These are phyloP conservation scores for Colletotrichum trifolii DNA, from an alignment of 2,329 filamentous ascomycete genomes.

Conservation along the genomic window DNA sequence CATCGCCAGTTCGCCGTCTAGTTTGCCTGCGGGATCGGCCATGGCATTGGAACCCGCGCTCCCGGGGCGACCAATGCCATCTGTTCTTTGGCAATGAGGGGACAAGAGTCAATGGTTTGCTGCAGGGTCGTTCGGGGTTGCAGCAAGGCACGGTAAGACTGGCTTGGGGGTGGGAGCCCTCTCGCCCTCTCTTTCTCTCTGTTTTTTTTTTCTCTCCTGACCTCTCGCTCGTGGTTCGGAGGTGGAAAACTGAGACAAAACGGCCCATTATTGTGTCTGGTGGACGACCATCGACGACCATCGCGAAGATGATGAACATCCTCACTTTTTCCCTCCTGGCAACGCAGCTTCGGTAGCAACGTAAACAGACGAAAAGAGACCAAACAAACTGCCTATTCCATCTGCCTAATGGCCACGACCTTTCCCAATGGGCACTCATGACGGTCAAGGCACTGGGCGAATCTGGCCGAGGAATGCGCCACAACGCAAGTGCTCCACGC, in stretches of 20 bases:
- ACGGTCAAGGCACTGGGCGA: slow-evolving; percentile 35
- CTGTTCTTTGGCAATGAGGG: not conserved
- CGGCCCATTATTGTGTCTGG: too few species aligned
- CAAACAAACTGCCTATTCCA: slow-evolving; percentile 30
- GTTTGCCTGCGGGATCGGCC: slow-evolving; percentile 24
- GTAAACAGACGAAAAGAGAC: slow-evolving; percentile 28
- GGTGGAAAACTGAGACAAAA: too few species aligned
- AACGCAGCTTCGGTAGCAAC: not conserved
- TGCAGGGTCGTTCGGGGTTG: slow-evolving; percentile 9
- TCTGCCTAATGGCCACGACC: slow-evolving; percentile 7
- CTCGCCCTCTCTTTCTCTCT: not conserved
- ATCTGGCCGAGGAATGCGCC: slow-evolving; percentile 35
- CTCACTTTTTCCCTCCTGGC: not conserved
- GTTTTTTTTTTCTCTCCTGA: not conserved
- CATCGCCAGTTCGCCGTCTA: slow-evolving; percentile 7
- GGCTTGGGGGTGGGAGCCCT: not conserved
- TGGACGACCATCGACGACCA: slow-evolving; percentile 1
- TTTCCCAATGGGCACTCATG: slow-evolving; percentile 15
- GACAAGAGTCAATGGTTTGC: slow-evolving; percentile 16
- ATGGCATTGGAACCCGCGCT: slow-evolving; percentile 23
- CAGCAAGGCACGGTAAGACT: slow-evolving; percentile 22
- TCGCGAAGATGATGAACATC: slow-evolving; percentile 3
- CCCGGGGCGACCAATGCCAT: slow-evolving; percentile 27
- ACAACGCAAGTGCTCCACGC: slow-evolving; percentile 32
- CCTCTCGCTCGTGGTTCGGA: not conserved